Conservation (phyloP, 176 grass and related monocot species). For the Luzula sylvatica region DNA sequence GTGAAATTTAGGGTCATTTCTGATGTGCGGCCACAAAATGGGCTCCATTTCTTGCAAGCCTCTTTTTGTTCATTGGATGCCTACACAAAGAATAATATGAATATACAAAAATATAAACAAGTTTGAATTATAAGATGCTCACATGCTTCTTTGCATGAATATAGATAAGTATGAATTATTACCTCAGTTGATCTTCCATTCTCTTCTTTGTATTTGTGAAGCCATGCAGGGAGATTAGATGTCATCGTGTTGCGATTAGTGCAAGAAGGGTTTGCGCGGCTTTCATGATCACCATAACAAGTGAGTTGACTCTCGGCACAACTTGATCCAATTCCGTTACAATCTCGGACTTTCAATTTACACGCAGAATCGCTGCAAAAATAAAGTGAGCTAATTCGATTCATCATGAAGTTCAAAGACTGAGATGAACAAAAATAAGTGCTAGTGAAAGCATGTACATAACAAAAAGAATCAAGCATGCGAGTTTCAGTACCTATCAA, state of each 20-base stretch:
- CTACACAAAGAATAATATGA: constrained; percentile 14
- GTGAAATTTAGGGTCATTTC: constrained; percentile 30
- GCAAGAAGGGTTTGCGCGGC: not conserved
- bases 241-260: constrained; percentile 3
- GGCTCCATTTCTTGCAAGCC: constrained; percentile 33
- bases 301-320: constrained; percentile 17
- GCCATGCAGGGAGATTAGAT: constrained; percentile 68
- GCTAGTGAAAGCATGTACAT: not conserved
- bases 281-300: not conserved
- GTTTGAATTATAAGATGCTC: not conserved
- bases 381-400: not conserved
- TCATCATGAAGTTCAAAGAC: not conserved
- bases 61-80: constrained; percentile 29
- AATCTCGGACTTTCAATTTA: constrained; percentile 17
- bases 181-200: constrained; percentile 20
- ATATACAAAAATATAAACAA: not conserved
- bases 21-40: constrained; percentile 1
- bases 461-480: not conserved
- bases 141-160: not conserved
- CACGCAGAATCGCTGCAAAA: constrained; percentile 24
- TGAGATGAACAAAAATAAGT: not conserved
- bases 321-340: constrained; percentile 8
- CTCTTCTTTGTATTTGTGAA: constrained; percentile 53
- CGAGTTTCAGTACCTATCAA: constrained; percentile 49
- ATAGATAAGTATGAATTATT: not conserved